phyloP scores from a whole-genome alignment of 2,329 filamentous ascomycete species.

The Plectosphaerella cucumerina region DNA sequence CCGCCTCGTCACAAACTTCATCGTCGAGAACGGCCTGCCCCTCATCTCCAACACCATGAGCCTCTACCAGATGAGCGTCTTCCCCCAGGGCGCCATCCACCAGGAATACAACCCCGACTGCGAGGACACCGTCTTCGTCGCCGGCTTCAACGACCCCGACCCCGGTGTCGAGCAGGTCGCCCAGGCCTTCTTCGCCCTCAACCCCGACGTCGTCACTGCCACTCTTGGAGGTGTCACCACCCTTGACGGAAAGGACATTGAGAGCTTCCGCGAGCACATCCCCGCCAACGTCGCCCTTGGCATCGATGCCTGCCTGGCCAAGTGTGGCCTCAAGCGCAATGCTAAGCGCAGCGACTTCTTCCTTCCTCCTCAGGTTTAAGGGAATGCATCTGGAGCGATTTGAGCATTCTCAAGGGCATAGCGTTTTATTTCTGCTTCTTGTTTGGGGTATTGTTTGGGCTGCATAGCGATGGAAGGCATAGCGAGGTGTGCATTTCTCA shows the following conservation, averaged over 20 bases:
- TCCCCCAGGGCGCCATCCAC: conserved; percentile 46
- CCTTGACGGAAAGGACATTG: conserved; percentile 34
- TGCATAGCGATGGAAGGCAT: too few species aligned
- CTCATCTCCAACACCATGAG: conserved; percentile 29
- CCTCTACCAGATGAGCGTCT: conserved; percentile 40
- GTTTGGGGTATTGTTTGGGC: too few species aligned
- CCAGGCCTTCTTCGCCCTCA: conserved; percentile 41
- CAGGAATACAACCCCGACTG: conserved; percentile 49
- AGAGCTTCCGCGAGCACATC: conserved; percentile 32
- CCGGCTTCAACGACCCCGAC: conserved; percentile 40
- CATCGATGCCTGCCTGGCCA: conserved; percentile 45
- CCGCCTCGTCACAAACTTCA: conserved; percentile 37
- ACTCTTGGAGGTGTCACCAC: conserved; percentile 31
- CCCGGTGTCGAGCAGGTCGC: conserved; percentile 41
- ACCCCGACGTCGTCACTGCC: conserved; percentile 33
- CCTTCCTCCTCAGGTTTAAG: conserved; percentile 5
- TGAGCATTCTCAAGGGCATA: too few species aligned
- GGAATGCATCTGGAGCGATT: too few species aligned
- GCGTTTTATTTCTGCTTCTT: too few species aligned
- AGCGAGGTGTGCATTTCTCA: too few species aligned
- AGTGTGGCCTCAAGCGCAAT: conserved; percentile 37
- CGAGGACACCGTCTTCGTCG: conserved; percentile 41
- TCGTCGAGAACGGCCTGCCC: conserved; percentile 35
- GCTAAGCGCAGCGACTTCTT: conserved; percentile 19
- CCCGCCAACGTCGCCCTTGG: conserved; percentile 47